Base-by-base conservation (phyloP, 1,139 yeast genomes). In the Yamadazyma spencermartinsiae region DNA sequence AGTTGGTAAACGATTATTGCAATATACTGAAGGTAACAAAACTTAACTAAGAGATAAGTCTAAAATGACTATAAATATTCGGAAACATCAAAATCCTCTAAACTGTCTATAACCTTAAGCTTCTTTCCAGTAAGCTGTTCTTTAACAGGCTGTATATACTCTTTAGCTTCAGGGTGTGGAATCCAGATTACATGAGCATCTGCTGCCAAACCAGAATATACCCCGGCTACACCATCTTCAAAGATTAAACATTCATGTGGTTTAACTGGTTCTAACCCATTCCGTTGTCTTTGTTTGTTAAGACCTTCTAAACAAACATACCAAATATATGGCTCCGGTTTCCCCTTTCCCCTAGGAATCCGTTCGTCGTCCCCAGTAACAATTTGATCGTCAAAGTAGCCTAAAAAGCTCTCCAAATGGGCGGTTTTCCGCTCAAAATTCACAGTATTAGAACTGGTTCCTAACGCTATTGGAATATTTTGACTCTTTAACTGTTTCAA, bases 151-250 rank as follows among this genome's bases (percentile, higher is more conserved):
- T 25, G 35, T 7, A 48, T 34, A 13, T 76, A 74, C 21, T 72
- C 66, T 31, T 77, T 56, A 0, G 95, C 94, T 38, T 82, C 76
- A 14, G 72, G 72, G 58, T 90, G 94, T 4, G 98, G 98, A 13
- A 90, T 85, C 98, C 98, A 92, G 34, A 90, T 74, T 8, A 90
- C 95, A 38, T 72, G 75, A 11, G 88, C 86, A n/a, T 89, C 89
- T 23, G 96, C 87, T 9, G 89, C 84, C 13, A 60, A 51, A 8
- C 95, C 98, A 4, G 96, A 85, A 18, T 68, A 54, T 20, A 89
- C 92, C 1, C 98, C 98, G 1, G 95, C 90, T 33, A 88, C 69
- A 2, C 96, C 98, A 61, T 92, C 98, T 63, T 92, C 98, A 60
- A 92, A 92, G 1, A 92, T 85, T 27, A 92, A 63, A 52, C 96